Percentiles rank a stretch among this genome's conserved stretches.
phyloP scores from a whole-genome alignment of 257 asterid species.

The Lavandula angustifolia region DNA sequence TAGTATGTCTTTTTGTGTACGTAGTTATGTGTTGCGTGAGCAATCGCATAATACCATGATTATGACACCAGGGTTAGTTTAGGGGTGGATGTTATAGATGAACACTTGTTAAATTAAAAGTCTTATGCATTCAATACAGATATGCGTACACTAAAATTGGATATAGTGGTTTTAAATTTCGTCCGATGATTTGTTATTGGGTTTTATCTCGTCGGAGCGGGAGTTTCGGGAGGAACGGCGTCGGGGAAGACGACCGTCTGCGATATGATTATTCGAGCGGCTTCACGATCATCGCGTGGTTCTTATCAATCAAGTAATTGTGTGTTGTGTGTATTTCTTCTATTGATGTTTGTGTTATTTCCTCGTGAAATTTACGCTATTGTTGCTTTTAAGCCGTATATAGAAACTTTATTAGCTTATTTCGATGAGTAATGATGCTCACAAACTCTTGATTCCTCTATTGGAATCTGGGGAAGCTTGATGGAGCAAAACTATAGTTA shows the following conservation, averaged over 20 bases:
- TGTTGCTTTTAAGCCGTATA: background rate
- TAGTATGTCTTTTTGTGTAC: too few species aligned
- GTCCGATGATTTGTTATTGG: slow-evolving; percentile 7
- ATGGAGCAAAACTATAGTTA: background rate
- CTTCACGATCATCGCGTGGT: slow-evolving; percentile 98
- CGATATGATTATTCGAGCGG: slow-evolving; percentile 98
- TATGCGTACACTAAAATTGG: too few species aligned
- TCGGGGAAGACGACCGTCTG: slow-evolving; percentile 97
- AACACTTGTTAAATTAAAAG: too few species aligned
- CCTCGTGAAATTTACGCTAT: background rate
- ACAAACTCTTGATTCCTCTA: background rate
- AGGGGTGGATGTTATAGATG: too few species aligned
- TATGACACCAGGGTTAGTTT: too few species aligned
- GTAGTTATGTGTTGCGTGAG: too few species aligned
- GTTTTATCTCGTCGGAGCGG: slow-evolving; percentile 40
- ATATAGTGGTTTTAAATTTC: background rate
- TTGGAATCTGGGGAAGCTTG: background rate
- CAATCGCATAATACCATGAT: too few species aligned
- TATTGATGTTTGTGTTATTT: background rate
- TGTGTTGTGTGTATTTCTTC: background rate
- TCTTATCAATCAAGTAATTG: slow-evolving; percentile 80
- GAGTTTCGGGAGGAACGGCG: slow-evolving; percentile 99
- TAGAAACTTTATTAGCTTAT: background rate
- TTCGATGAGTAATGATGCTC: slow-evolving; percentile 1
- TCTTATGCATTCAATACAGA: too few species aligned